Percentiles rank a stretch among this genome's conserved stretches.
Evolutionary conservation across 148 eudicot genomes (phyloP).

Genomic region (Diospyros lotus): DNA sequence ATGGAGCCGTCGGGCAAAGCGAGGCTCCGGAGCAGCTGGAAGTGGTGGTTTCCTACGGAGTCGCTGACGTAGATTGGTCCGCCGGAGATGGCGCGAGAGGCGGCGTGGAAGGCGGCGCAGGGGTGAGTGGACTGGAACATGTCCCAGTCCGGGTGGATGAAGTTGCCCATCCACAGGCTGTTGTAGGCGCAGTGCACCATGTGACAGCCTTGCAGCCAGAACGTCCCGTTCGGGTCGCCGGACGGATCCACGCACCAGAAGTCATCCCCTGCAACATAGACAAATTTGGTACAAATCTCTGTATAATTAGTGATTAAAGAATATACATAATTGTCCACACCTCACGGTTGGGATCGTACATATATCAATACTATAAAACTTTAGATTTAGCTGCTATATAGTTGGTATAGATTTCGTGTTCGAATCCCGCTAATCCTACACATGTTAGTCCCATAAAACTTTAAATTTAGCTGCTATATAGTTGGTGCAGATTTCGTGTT

Average conservation of each 20-base stretch:
- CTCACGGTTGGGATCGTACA: too few species aligned
- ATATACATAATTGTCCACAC: too few species aligned
- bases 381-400: too few species aligned
- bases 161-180: slow-evolving; percentile 85
- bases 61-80: slow-evolving; percentile 82
- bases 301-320: too few species aligned
- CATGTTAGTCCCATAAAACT: too few species aligned
- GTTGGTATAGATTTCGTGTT: too few species aligned
- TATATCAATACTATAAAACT: too few species aligned
- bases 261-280: slow-evolving; percentile 49
- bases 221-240: slow-evolving; percentile 73
- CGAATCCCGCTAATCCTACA: too few species aligned
- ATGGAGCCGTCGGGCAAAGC: slow-evolving; percentile 68
- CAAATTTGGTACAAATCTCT: not conserved
- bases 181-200: slow-evolving; percentile 90
- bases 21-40: slow-evolving; percentile 46
- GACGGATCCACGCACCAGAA: slow-evolving; percentile 80
- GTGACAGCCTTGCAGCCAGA: slow-evolving; percentile 83
- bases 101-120: slow-evolving; percentile 76
- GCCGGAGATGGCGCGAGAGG: slow-evolving; percentile 74
- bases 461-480: too few species aligned
- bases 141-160: slow-evolving; percentile 84
- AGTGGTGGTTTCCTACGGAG: slow-evolving; percentile 64
- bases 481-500: too few species aligned
- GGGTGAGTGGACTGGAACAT: slow-evolving; percentile 35